A percentile compares a stretch with the other conserved stretches of the same genome.
These are phyloP conservation scores for Ephemerocybe angulata DNA, from an alignment of 768 basidiomycete species.

Conservation along the genomic window DNA sequence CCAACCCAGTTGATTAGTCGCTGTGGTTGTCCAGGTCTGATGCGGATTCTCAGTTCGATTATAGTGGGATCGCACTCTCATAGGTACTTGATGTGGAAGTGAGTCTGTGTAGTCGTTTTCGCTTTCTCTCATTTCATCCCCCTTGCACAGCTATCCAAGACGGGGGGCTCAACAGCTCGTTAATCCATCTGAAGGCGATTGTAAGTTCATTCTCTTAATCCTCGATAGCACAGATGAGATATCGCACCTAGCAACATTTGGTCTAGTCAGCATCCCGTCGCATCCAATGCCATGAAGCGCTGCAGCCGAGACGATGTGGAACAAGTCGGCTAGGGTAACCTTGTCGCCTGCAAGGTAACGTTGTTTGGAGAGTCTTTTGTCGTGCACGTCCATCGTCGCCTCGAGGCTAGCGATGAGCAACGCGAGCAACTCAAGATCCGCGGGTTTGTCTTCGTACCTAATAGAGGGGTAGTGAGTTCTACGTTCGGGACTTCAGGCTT, in stretches of 20 bases:
- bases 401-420: constrained; percentile 26
- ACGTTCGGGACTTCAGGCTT: constrained; percentile 41
- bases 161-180: no score
- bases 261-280: constrained; percentile 32
- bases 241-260: constrained; percentile 43
- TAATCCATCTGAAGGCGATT: no score
- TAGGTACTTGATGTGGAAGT: no score
- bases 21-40: no score
- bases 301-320: constrained; percentile 46
- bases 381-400: constrained; percentile 49
- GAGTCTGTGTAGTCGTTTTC: no score
- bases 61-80: no score
- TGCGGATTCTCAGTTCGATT: no score
- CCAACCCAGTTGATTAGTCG: no score
- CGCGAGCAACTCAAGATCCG: constrained; percentile 30
- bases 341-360: constrained; percentile 55
- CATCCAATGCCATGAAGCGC: constrained; percentile 19
- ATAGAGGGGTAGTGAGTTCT: neutral
- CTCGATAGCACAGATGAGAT: no score
- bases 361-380: constrained; percentile 51
- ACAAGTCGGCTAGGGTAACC: constrained; percentile 56
- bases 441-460: constrained; percentile 18
- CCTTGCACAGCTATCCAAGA: no score
- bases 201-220: no score
- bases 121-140: no score